Evolutionary conservation across 305 asterid genomes (phyloP).

Genomic region (Fraxinus dipetala): DNA sequence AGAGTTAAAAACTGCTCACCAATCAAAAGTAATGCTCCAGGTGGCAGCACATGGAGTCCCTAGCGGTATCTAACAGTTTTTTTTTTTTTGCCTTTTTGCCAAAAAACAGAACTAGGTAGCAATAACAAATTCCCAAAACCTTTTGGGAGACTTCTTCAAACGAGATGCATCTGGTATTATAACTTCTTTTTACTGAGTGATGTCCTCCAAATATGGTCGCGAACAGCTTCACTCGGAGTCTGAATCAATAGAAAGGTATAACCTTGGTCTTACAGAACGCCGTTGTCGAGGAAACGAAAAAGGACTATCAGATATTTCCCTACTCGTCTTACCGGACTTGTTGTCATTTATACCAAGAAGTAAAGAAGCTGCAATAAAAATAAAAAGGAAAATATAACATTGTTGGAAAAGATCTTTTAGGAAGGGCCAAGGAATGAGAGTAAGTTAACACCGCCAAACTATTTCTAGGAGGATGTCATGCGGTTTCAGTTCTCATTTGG

Average conservation of each 20-base stretch:
- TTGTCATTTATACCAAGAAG: slow-evolving; percentile 57
- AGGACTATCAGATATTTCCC: slow-evolving; percentile 82
- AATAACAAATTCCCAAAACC: slow-evolving; percentile 26
- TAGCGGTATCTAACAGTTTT: too few relatives aligned
- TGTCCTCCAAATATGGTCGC: slow-evolving; percentile 23
- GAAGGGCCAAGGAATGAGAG: neutral
- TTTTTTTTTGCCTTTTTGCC: too few relatives aligned
- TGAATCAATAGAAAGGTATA: slow-evolving; percentile 68
- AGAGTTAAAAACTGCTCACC: slow-evolving; percentile 32
- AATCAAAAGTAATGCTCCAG: slow-evolving; percentile 24
- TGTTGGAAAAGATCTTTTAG: neutral
- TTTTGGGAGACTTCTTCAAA: slow-evolving; percentile 25
- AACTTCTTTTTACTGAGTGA: slow-evolving; percentile 11
- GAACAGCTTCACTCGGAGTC: slow-evolving; percentile 60
- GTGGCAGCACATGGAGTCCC: slow-evolving; percentile 18
- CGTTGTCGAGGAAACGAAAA: slow-evolving; percentile 79
- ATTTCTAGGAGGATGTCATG: neutral
- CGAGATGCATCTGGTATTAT: slow-evolving; percentile 19
- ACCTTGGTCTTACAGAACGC: slow-evolving; percentile 89
- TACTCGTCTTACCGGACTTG: slow-evolving; percentile 49
- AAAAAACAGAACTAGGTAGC: slow-evolving; percentile 34
- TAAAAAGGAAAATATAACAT: neutral
- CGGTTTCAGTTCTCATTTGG: neutral
- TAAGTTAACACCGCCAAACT: neutral
- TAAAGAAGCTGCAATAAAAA: slow-evolving; percentile 52